These are phyloP conservation scores for Chalaropsis ovoidea DNA, from an alignment of 2,329 filamentous ascomycete genomes.

Conservation along the genomic window DNA sequence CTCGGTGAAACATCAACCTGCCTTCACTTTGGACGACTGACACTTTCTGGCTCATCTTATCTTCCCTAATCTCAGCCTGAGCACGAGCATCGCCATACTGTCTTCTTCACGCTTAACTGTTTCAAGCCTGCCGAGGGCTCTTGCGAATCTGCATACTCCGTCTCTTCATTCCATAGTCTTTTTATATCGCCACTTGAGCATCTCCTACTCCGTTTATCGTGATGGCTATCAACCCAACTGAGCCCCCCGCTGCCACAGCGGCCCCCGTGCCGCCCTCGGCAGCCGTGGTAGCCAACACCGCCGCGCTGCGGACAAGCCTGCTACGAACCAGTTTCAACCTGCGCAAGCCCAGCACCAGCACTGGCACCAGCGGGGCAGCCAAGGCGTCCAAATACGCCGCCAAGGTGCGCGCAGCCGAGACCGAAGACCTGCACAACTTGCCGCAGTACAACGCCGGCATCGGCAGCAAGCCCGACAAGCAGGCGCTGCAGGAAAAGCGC, in stretches of 20 bases:
- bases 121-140: no score
- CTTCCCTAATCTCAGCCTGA: not conserved
- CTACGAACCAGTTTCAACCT: slow-evolving; percentile 13
- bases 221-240: not conserved
- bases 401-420: slow-evolving; percentile 16
- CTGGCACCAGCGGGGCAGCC: not conserved
- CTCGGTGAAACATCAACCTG: not conserved
- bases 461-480: slow-evolving; percentile 3
- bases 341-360: not conserved
- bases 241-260: not conserved
- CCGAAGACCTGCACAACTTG: slow-evolving; percentile 18
- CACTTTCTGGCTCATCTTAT: not conserved
- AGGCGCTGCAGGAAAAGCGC: slow-evolving; percentile 9
- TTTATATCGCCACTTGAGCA: no score
- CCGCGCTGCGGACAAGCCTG: slow-evolving; percentile 9
- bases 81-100: not conserved
- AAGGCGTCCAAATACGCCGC: slow-evolving; percentile 20
- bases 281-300: slow-evolving; percentile 17
- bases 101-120: not conserved
- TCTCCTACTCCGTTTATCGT: not conserved
- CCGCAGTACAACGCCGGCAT: slow-evolving; percentile 24
- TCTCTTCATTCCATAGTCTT: no score
- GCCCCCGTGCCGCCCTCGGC: not conserved
- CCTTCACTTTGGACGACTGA: no score
- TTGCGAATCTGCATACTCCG: no score